Conservation (phyloP, 805 yeast genomes). For the Wickerhamiella qilinensis region DNA sequence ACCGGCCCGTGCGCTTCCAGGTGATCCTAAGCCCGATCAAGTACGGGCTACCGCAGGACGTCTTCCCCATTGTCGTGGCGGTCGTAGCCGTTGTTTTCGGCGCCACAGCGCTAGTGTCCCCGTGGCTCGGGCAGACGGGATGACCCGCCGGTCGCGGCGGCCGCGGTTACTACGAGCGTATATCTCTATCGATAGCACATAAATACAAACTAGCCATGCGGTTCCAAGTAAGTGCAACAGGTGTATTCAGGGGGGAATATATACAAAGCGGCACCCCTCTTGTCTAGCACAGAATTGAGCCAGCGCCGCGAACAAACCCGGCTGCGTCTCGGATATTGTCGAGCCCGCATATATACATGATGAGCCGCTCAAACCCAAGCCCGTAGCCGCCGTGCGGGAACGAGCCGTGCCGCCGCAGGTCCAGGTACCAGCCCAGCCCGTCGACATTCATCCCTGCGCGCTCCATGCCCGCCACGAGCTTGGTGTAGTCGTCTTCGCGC, state of each 20-base stretch:
- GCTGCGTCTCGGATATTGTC: constrained; percentile 77
- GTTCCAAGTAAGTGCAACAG: no score
- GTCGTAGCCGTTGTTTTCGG: no score
- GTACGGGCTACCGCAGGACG: constrained; percentile 3
- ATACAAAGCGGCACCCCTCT: no score
- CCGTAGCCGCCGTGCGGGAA: constrained; percentile 98
- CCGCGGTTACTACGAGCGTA: no score
- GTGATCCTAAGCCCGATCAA: background rate
- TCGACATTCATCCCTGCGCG: constrained; percentile 37
- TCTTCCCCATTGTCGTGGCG: background rate
- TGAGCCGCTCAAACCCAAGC: constrained; percentile 75
- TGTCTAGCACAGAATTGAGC: constrained; percentile 31
- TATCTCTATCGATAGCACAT: no score
- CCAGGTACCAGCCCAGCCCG: constrained; percentile 65
- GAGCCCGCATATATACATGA: constrained; percentile 54
- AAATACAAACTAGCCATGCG: background rate
- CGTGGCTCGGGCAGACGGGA: no score
- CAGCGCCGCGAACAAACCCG: constrained; percentile 68
- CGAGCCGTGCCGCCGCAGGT: constrained; percentile 57
- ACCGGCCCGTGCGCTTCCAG: constrained; percentile 1
- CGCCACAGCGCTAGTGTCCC: no score
- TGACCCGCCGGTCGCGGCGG: no score
- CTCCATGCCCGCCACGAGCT: constrained; percentile 34
- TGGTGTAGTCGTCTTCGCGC: constrained; percentile 53
- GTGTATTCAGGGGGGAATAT: no score